Conservation (phyloP, 2,329 filamentous ascomycete genomes). For the Ceratocystis cubensis region DNA sequence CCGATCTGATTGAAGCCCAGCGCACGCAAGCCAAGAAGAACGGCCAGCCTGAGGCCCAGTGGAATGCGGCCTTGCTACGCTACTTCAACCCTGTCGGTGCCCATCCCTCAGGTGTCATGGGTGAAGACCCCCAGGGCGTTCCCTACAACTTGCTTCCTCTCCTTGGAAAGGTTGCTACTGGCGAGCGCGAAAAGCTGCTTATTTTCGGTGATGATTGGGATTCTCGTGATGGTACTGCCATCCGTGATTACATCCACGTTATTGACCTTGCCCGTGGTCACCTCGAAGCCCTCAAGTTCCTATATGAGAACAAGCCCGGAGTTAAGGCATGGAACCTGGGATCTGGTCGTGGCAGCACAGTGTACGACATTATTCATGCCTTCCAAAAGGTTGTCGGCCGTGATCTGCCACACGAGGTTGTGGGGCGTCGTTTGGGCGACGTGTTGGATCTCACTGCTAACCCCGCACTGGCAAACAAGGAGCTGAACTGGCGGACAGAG, state of each 20-base stretch:
- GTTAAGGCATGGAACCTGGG: constrained; percentile 95
- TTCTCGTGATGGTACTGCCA: constrained; percentile 82
- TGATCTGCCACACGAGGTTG: constrained; percentile 76
- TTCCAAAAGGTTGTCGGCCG: constrained; percentile 80
- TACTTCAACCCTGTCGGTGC: constrained; percentile 98
- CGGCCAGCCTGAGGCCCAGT: constrained; percentile 64
- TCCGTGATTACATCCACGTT: constrained; percentile 97
- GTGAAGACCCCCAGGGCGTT: constrained; percentile 89
- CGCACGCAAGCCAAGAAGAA: constrained; percentile 70
- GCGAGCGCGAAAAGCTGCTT: constrained; percentile 83
- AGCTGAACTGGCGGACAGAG: constrained; percentile 87
- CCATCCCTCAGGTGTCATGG: constrained; percentile 93
- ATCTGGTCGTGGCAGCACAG: constrained; percentile 85
- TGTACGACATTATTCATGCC: constrained; percentile 94
- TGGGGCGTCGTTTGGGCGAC: constrained; percentile 69
- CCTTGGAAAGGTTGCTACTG: constrained; percentile 88
- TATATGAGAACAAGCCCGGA: constrained; percentile 71
- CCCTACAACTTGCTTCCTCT: constrained; percentile 93
- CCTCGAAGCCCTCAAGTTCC: constrained; percentile 78
- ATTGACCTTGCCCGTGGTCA: constrained; percentile 80
- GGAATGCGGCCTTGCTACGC: constrained; percentile 84
- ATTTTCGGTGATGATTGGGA: constrained; percentile 93
- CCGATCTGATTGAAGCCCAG: constrained; percentile 77
- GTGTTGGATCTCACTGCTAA: constrained; percentile 93
- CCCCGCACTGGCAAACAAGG: constrained; percentile 70